phyloP scores from a whole-genome alignment of 345 rosid species.

The Citrus australasica region DNA sequence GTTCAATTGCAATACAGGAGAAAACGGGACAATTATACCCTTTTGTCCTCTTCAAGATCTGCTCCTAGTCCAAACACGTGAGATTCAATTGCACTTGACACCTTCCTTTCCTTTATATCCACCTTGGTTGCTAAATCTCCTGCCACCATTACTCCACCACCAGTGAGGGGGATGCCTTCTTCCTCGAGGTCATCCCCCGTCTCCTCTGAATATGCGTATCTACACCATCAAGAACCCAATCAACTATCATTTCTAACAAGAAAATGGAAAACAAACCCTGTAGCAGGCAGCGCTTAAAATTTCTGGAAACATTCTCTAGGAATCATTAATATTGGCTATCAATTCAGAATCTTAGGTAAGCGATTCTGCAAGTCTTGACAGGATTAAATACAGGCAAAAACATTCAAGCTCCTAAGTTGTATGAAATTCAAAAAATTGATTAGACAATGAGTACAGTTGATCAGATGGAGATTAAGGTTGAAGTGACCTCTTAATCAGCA shows the following conservation, averaged over 20 bases:
- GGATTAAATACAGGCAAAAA: neutral
- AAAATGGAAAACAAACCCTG: neutral
- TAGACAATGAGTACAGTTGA: neutral
- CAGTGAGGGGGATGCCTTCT: constrained; percentile 28
- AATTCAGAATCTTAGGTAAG: neutral
- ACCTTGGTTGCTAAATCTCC: constrained; percentile 31
- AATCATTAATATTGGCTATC: neutral
- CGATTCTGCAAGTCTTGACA: neutral
- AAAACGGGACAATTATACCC: constrained; percentile 15
- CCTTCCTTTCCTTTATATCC: constrained; percentile 40
- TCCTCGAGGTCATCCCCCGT: constrained; percentile 35
- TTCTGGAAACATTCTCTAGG: neutral
- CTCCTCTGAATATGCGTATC: constrained; percentile 40
- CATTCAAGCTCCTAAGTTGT: neutral
- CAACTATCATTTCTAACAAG: neutral
- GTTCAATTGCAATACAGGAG: neutral
- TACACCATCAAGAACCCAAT: constrained; percentile 11
- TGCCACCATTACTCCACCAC: constrained; percentile 24
- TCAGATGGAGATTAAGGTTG: neutral
- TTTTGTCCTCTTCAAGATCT: constrained; percentile 34
- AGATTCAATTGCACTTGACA: constrained; percentile 19
- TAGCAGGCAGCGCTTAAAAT: neutral
- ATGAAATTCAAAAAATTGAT: too few species aligned
- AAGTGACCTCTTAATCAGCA: neutral
- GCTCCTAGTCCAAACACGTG: constrained; percentile 31